phyloP scores from a whole-genome alignment of 495 filamentous ascomycete genomes.

The Podospora australis region DNA sequence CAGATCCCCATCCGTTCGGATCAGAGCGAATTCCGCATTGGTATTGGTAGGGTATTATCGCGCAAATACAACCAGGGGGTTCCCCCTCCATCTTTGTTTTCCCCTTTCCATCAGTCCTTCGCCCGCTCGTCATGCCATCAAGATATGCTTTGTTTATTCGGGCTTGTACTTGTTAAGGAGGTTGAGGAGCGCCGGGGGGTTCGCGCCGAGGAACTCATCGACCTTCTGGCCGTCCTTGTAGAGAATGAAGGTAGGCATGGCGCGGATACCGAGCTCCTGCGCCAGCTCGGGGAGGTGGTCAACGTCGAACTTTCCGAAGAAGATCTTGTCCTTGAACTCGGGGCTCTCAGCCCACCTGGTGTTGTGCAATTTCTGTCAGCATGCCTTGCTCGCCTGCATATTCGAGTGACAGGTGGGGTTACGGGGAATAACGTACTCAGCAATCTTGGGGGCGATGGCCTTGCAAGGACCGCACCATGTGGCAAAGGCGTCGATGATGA shows the following conservation, averaged over 20 bases:
- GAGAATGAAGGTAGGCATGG: constrained; percentile 91
- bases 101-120: too few relatives aligned
- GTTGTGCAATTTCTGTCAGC: constrained; percentile 1
- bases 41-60: too few relatives aligned
- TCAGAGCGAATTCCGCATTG: too few relatives aligned
- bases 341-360: constrained; percentile 52
- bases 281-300: constrained; percentile 73
- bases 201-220: constrained; percentile 75
- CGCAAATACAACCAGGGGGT: too few relatives aligned
- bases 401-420: neutral
- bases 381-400: neutral
- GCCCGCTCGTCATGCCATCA: too few relatives aligned
- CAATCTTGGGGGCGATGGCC: constrained; percentile 69
- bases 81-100: too few relatives aligned
- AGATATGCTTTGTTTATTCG: too few relatives aligned
- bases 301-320: constrained; percentile 91
- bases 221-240: constrained; percentile 67
- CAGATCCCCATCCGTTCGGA: too few relatives aligned
- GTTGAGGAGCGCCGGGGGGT: constrained; percentile 38
- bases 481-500: constrained; percentile 84
- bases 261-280: constrained; percentile 73
- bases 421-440: constrained; percentile 33
- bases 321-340: constrained; percentile 39
- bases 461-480: constrained; percentile 96
- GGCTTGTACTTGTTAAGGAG: constrained; percentile 19